Percentiles rank a stretch among this genome's conserved stretches.
Conservation (phyloP, 1,284 basidiomycete species). For the Ganoderma meredithae region DNA sequence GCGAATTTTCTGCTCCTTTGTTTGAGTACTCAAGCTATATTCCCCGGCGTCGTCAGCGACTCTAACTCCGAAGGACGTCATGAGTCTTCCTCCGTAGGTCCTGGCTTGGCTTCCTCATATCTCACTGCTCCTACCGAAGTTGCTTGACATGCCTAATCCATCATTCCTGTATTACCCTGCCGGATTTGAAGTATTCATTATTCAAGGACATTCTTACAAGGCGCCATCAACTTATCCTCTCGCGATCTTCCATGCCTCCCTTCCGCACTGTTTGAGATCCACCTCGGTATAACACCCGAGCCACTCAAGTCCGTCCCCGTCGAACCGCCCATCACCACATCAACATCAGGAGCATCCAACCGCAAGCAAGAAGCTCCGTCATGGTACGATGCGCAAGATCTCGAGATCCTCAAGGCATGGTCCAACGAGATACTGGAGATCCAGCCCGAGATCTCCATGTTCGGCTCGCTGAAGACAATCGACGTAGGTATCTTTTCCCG, state of each 20-base stretch:
- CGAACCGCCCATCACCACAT: conserved; percentile 59
- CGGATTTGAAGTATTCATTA: conserved; percentile 30
- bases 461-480: conserved; percentile 78
- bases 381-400: conserved; percentile 83
- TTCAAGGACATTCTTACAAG: conserved; percentile 47
- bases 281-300: conserved; percentile 74
- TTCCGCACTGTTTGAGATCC: conserved; percentile 80
- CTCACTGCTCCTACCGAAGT: not conserved
- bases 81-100: not conserved
- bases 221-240: conserved; percentile 75
- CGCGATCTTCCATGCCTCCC: conserved; percentile 75
- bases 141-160: conserved; percentile 31
- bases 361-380: conserved; percentile 52
- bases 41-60: not conserved
- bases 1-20: not conserved
- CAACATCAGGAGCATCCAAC: conserved; percentile 32
- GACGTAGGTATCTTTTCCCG: conserved; percentile 59
- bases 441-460: conserved; percentile 81
- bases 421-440: conserved; percentile 80
- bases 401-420: conserved; percentile 75
- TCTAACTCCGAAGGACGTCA: not conserved
- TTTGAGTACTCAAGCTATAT: not conserved
- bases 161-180: conserved; percentile 29
- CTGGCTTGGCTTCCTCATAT: not conserved
- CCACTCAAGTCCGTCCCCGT: conserved; percentile 66